Conservation (phyloP, 106 monocot genomes). For the Phalaenopsis equestris region DNA sequence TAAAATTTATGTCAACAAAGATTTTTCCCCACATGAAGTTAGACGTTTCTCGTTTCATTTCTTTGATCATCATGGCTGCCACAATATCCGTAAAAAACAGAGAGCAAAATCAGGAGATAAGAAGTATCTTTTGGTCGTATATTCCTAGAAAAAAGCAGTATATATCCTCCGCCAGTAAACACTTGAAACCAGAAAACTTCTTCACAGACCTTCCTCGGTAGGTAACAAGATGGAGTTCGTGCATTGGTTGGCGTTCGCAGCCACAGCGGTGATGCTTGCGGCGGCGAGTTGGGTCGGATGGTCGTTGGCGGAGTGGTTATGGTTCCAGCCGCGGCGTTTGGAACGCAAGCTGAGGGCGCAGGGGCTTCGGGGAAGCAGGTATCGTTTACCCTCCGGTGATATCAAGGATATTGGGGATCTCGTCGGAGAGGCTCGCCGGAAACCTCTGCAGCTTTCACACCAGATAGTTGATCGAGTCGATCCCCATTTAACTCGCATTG, state of each 20-base stretch:
- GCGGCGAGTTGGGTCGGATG: slow-evolving; percentile 2
- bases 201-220: too few relatives aligned
- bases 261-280: neutral
- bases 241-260: neutral
- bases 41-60: too few relatives aligned
- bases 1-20: too few relatives aligned
- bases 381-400: slow-evolving; percentile 32
- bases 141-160: too few relatives aligned
- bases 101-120: too few relatives aligned
- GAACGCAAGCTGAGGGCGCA: slow-evolving; percentile 46
- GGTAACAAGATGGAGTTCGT: neutral
- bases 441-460: slow-evolving; percentile 14
- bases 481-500: slow-evolving; percentile 19
- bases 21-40: too few relatives aligned
- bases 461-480: slow-evolving; percentile 27
- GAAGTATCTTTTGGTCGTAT: too few relatives aligned
- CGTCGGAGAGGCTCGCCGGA: too few relatives aligned
- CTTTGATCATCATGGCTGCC: too few relatives aligned
- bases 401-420: slow-evolving; percentile 4
- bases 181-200: too few relatives aligned
- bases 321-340: slow-evolving; percentile 34
- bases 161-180: too few relatives aligned
- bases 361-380: slow-evolving; percentile 43
- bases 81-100: too few relatives aligned
- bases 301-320: slow-evolving; percentile 16